phyloP scores from a whole-genome alignment of 1,284 basidiomycete species.

The Boletus coffeatus region DNA sequence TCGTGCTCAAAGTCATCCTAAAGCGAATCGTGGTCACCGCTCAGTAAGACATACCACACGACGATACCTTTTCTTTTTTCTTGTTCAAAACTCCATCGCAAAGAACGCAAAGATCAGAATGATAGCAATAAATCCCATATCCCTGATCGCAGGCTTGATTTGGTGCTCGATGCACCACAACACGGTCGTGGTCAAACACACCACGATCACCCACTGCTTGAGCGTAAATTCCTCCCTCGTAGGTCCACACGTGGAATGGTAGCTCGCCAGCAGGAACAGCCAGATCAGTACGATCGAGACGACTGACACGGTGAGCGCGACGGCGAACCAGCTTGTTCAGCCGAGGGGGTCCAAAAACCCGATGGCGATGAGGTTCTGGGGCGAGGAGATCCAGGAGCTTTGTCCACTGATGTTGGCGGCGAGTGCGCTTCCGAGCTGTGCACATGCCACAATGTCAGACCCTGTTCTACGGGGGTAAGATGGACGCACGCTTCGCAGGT shows the following conservation, averaged over 20 bases:
- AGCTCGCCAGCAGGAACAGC: slow-evolving; percentile 83
- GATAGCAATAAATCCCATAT: slow-evolving; percentile 98
- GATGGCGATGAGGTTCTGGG: slow-evolving; percentile 88
- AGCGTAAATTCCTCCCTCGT: slow-evolving; percentile 74
- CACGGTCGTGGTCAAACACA: slow-evolving; percentile 84
- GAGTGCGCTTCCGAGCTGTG: slow-evolving; percentile 89
- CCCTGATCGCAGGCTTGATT: slow-evolving; percentile 79
- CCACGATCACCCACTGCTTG: slow-evolving; percentile 87
- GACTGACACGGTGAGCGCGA: slow-evolving; percentile 87
- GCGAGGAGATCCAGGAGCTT: slow-evolving; percentile 87
- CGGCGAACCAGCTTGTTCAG: slow-evolving; percentile 94
- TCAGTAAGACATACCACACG: neutral
- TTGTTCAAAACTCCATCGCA: no score
- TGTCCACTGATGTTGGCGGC: slow-evolving; percentile 81
- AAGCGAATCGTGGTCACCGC: neutral
- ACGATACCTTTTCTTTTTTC: no score
- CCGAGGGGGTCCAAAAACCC: slow-evolving; percentile 85
- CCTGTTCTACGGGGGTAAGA: slow-evolving; percentile 44
- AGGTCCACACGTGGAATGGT: slow-evolving; percentile 67
- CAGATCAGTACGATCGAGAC: slow-evolving; percentile 89
- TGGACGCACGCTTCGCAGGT: slow-evolving; percentile 82
- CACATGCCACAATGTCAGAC: slow-evolving; percentile 3
- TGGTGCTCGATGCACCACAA: slow-evolving; percentile 90
- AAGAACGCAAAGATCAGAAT: slow-evolving; percentile 95
- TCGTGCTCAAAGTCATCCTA: slow-evolving; percentile 92